phyloP scores from a whole-genome alignment of 495 filamentous ascomycete genomes.

The Rusavskia elegans region DNA sequence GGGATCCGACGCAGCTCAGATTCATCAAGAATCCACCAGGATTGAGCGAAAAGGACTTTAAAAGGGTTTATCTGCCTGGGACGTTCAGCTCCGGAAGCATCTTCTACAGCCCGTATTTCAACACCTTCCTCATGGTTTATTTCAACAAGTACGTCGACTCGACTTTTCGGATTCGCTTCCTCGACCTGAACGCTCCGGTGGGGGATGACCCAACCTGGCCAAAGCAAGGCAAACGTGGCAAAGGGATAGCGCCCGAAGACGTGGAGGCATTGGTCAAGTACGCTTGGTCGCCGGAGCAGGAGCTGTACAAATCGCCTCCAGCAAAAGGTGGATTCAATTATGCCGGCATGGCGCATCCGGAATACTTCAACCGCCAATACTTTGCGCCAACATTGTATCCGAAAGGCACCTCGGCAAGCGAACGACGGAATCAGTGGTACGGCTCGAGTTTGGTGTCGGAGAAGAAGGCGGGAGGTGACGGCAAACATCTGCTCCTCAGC shows the following conservation, averaged over 20 bases:
- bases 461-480: slow-evolving; percentile 7
- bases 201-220: slow-evolving; percentile 6
- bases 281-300: slow-evolving; percentile 15
- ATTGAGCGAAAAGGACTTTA: slow-evolving; percentile 3
- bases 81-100: slow-evolving; percentile 16
- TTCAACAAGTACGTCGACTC: slow-evolving; percentile 19
- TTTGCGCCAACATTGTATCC: slow-evolving; percentile 13
- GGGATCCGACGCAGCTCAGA: slow-evolving; percentile 6
- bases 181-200: slow-evolving; percentile 13
- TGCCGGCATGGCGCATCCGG: slow-evolving; percentile 14
- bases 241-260: slow-evolving; percentile 14
- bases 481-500: slow-evolving; percentile 13
- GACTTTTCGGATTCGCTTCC: slow-evolving; percentile 17
- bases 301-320: slow-evolving; percentile 13
- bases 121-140: slow-evolving; percentile 19
- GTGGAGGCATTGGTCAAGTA: slow-evolving; percentile 16
- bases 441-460: slow-evolving; percentile 5
- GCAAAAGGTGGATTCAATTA: slow-evolving; percentile 18
- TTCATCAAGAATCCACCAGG: slow-evolving; percentile 9
- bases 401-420: not conserved
- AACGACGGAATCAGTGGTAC: slow-evolving; percentile 12
- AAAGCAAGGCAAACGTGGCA: slow-evolving; percentile 10
- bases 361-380: slow-evolving; percentile 16
- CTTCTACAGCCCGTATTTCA: slow-evolving; percentile 20
- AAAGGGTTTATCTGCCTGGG: slow-evolving; percentile 13